Evolutionary conservation across 2,329 filamentous ascomycete genomes (phyloP), one percentile per base, ranked within the genome.

Genomic region (Talaromyces sp.): DNA sequence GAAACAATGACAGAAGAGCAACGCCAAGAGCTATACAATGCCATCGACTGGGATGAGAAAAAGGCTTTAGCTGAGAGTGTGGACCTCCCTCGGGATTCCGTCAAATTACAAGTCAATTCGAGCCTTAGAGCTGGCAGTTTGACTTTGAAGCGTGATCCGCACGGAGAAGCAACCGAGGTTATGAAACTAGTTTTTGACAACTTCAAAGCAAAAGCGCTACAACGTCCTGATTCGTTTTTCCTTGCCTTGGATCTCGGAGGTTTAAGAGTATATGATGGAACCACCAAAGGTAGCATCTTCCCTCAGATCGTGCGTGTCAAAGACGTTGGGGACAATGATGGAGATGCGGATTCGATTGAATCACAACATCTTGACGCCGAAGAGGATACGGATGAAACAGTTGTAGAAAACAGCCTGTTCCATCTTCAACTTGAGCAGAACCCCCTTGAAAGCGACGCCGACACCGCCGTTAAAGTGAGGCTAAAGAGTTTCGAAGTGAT

Each of bases 21-120:
- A 73, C 88, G 93, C 49, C 92, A 98, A 73, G 93, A 99, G 75
- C 84, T 99, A 10, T 99, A 98, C 74, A 89, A 96, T 67, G 96
- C 91, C 55, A 99, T 99, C 68, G 95, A 98, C 69, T 99, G 93
- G 88, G 91, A 99, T 64, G 95, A 99, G 75, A 98, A 97, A 80
- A 88, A 93, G 62, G 90, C 89, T 1, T 83, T 99, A 43, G 83
- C 91, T 0, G 92, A 96, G 66, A 88, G 89, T 49, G 88, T 99
- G 3, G 95, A 99, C 67, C 82, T 92, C 32, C 96, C 96, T 0
- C 86, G 90, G 58, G 95, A 99, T 67, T 91, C 91, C 10, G 83
- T 99, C 69, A 97, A 98, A 75, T 82, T 98, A 73, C 91, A 97
- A 71, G 80, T 99, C 55, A 92, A 98, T 71, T 89, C 95, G 55